Percentiles rank a stretch among this genome's conserved stretches.
Evolutionary conservation across 2,329 filamentous ascomycete species (phyloP).

Genomic region (Talaromyces marneffei): DNA sequence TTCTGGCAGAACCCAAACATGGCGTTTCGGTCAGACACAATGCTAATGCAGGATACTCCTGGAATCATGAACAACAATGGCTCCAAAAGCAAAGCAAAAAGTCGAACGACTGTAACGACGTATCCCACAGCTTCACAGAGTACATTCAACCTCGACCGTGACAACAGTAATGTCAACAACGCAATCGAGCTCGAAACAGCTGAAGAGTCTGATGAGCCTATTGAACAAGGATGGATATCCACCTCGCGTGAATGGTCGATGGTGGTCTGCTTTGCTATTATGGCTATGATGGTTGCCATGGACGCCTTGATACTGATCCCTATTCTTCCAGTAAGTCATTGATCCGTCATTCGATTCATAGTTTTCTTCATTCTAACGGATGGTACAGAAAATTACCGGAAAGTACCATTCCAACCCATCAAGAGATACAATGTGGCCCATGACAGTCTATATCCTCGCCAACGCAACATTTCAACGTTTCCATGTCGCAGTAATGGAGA

Average conservation of each 20-base stretch:
- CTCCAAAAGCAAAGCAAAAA: neutral
- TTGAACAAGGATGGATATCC: neutral
- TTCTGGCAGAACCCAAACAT: neutral
- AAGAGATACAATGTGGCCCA: constrained; percentile 5
- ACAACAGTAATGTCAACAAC: neutral
- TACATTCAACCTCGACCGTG: neutral
- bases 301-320: constrained; percentile 11
- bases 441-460: constrained; percentile 9
- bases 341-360: neutral
- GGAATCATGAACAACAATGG: neutral
- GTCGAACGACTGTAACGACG: neutral
- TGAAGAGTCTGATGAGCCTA: neutral
- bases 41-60: neutral
- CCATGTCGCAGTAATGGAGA: constrained; percentile 1
- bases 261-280: constrained; percentile 10
- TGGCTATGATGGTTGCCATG: constrained; percentile 9
- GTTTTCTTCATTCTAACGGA: no score
- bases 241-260: constrained; percentile 5
- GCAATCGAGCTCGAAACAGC: neutral
- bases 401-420: constrained; percentile 7
- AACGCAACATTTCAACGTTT: constrained; percentile 4
- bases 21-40: neutral
- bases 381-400: neutral
- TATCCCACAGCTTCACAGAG: neutral
- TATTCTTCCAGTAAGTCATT: constrained; percentile 1